Base-by-base conservation (phyloP, 2,329 filamentous ascomycete species). In the Coniochaeta sp. region DNA sequence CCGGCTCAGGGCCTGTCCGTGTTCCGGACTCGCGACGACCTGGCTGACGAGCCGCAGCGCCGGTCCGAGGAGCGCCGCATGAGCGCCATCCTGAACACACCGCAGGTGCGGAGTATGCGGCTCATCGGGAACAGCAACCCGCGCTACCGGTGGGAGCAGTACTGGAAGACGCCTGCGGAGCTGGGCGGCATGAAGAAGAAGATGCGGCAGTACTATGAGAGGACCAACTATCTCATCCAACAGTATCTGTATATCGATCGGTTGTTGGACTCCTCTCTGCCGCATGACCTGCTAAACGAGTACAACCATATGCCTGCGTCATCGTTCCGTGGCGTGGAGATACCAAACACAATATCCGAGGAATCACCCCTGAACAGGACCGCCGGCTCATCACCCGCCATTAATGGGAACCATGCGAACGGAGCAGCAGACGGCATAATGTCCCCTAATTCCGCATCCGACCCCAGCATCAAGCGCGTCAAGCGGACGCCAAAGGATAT, bases 241-340 rank as follows among this genome's bases (percentile, higher is more conserved):
- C 89, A 96, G 71, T 98, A 97, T 72, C 81, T 96, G 64, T 97
- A 96, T 72, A 96, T 97, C 67, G 93, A 97, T 74, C 85, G 89
- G 58, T 79, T 98, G 60, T 82, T 98, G 63, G 92, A 96, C 74
- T 96, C 91, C 9, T 93, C 91, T 33, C 84, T 96, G n/a, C 93
- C 93, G 1, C 93, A 96, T 70, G 88, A 93, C 67, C 79, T 98
- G 52, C 86, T 98, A 61, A 93, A 96, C 70, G 93, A 97, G 73
- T 97, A 96, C 73, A 87, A 87, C 64, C 79, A 88, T 64, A 77
- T 86, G 57, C 79, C 83, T 50, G 78, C 79, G 22, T 81, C 79
- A 43, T 79, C 79, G 26, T 80, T 84, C 64, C 79, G 78, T 56
- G 76, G 78, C 57, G 69, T 84, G 61, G 82, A 86, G 65, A 82